A percentile compares a stretch with the other conserved stretches of the same genome.
Conservation (phyloP, 371 early-diverging fungal species). For the Batkoa obscura region DNA sequence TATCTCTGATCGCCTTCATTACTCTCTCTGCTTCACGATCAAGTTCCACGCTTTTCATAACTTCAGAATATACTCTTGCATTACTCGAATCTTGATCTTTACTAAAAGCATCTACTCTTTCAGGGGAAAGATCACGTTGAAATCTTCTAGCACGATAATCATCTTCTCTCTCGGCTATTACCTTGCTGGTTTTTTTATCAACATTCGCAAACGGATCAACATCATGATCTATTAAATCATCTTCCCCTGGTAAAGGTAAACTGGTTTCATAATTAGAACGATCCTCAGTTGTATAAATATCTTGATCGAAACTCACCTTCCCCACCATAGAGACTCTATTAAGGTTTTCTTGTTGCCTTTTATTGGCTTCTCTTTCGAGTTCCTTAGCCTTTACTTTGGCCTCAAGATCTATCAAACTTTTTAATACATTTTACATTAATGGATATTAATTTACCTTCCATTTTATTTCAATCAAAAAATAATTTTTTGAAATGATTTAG, state of each 20-base stretch:
- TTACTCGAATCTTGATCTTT: constrained; percentile 13
- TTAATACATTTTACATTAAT: not conserved
- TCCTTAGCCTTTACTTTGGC: constrained; percentile 18
- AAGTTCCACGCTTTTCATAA: constrained; percentile 67
- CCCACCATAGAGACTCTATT: constrained; percentile 28
- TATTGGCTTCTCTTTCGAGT: constrained; percentile 14
- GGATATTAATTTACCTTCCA: not conserved
- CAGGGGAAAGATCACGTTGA: constrained; percentile 67
- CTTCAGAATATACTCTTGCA: constrained; percentile 49
- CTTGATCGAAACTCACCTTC: constrained; percentile 54
- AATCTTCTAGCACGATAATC: constrained; percentile 70
- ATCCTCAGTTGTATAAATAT: constrained; percentile 44
- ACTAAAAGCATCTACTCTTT: constrained; percentile 68
- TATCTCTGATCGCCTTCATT: constrained; percentile 21
- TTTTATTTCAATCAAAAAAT: not conserved
- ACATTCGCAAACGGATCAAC: constrained; percentile 48
- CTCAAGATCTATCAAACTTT: constrained; percentile 11
- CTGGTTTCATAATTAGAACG: constrained; percentile 53
- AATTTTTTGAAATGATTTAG: too few species aligned
- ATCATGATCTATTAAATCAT: constrained; percentile 23
- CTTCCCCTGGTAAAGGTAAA: constrained; percentile 30
- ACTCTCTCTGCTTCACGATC: constrained; percentile 61
- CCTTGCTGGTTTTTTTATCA: constrained; percentile 22
- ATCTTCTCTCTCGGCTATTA: constrained; percentile 67
- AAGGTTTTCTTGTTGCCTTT: constrained; percentile 12